Conservation (phyloP, 2,329 filamentous ascomycete genomes). For the Calonectria hongkongensis region DNA sequence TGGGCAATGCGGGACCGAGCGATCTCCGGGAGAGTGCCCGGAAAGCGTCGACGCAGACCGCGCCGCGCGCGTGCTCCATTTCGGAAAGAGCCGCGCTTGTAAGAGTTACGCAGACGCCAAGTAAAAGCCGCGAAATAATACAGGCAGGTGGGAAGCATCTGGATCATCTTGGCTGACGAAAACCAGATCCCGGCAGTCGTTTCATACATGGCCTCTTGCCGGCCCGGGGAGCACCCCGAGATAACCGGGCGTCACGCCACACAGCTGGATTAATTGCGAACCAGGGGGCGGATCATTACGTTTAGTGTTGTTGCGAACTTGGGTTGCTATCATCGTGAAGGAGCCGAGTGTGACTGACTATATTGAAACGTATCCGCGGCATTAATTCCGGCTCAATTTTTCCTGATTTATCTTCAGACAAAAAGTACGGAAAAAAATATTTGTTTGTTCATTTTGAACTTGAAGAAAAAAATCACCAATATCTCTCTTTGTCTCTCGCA, state of each 20-base stretch:
- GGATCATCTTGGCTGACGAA: conserved; percentile 15
- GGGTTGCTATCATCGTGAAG: not conserved
- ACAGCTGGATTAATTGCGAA: conserved; percentile 10
- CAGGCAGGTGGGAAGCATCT: conserved; percentile 5
- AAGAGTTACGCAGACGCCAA: conserved; percentile 18
- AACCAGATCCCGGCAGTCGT: conserved; percentile 27
- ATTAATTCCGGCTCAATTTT: not conserved
- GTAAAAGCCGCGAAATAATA: conserved; percentile 26
- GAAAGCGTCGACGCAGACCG: conserved; percentile 7
- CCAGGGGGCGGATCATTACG: conserved; percentile 6
- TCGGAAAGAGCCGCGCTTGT: conserved; percentile 26
- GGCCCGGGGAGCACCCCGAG: conserved; percentile 14
- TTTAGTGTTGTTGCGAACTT: not conserved
- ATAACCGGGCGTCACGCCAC: conserved; percentile 25
- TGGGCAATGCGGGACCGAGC: conserved; percentile 36
- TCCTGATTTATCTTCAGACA: conserved; percentile 2
- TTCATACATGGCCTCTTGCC: conserved; percentile 16
- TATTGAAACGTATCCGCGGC: conserved; percentile 10
- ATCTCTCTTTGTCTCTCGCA: not conserved
- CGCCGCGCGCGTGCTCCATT: conserved; percentile 22
- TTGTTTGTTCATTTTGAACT: conserved; percentile 3
- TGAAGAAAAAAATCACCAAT: not conserved
- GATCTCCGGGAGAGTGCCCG: conserved; percentile 26
- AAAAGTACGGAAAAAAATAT: conserved; percentile 8
- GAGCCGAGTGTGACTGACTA: not conserved